phyloP scores from a whole-genome alignment of 192 early-diverging fungal genomes.

The Coemansia biformis region DNA sequence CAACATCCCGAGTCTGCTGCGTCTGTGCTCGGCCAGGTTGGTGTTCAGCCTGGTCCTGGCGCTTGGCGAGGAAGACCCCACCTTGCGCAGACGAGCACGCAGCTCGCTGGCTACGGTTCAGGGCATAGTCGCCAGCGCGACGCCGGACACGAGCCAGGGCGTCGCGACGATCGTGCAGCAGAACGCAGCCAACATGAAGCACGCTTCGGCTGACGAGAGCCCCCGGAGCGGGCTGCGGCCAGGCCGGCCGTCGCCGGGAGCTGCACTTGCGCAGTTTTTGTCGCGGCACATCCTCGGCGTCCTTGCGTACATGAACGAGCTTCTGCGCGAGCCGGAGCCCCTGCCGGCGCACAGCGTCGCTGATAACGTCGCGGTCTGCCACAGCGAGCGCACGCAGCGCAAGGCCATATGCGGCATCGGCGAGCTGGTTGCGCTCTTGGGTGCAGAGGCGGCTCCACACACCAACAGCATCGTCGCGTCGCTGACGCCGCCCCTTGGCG shows the following conservation, averaged over 20 bases:
- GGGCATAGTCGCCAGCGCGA: constrained; percentile 20
- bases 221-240: constrained; percentile 9
- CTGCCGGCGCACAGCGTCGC: neutral
- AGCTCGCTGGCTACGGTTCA: constrained; percentile 42
- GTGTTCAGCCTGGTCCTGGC: constrained; percentile 45
- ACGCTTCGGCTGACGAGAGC: constrained; percentile 9
- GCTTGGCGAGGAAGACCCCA: constrained; percentile 31
- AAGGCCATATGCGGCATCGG: constrained; percentile 40
- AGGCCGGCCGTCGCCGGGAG: neutral
- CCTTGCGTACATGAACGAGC: constrained; percentile 48
- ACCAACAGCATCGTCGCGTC: constrained; percentile 41
- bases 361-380: neutral
- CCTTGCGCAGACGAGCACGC: constrained; percentile 34
- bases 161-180: constrained; percentile 40
- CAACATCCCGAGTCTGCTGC: constrained; percentile 43
- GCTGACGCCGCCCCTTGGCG: constrained; percentile 28
- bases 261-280: constrained; percentile 32
- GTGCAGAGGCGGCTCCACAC: constrained; percentile 18
- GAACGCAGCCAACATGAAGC: constrained; percentile 21
- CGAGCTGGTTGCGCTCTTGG: constrained; percentile 28
- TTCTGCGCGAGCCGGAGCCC: constrained; percentile 25
- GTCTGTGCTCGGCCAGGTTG: constrained; percentile 46
- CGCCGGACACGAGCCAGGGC: constrained; percentile 11
- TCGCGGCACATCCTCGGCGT: constrained; percentile 43
- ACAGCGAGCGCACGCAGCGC: constrained; percentile 7